Conservation (phyloP, 257 asterid genomes). For the Penstemon barbatus region DNA sequence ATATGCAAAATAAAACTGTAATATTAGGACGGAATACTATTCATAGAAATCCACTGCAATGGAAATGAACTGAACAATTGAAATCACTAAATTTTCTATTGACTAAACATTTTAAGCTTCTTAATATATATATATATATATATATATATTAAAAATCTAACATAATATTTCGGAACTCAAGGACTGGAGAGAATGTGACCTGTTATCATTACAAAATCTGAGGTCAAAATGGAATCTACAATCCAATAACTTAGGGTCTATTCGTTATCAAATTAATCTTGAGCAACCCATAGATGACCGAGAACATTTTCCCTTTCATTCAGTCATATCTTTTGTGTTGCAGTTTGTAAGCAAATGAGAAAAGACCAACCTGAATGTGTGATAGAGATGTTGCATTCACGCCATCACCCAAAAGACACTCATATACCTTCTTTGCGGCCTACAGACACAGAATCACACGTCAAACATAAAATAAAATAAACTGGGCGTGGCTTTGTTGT, state of each 20-base stretch:
- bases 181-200: neutral
- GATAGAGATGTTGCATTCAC: slow-evolving; percentile 75
- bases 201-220: slow-evolving; percentile 1
- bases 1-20: neutral
- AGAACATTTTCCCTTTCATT: neutral
- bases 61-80: neutral
- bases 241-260: neutral
- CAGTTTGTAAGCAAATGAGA: neutral
- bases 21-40: neutral
- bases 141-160: neutral
- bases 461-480: slow-evolving; percentile 10
- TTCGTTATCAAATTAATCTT: neutral
- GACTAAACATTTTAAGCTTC: neutral
- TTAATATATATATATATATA: too few relatives aligned
- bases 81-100: neutral
- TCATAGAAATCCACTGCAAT: neutral
- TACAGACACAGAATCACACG: slow-evolving; percentile 31
- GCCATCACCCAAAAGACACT: slow-evolving; percentile 84
- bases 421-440: slow-evolving; percentile 89
- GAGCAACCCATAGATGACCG: neutral
- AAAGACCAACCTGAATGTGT: slow-evolving; percentile 73
- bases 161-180: neutral
- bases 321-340: neutral
- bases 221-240: neutral
- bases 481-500: neutral